These are phyloP conservation scores for Phytophthora macrochlamydospora DNA, from an alignment of 352 stramenopile species.

Conservation along the genomic window DNA sequence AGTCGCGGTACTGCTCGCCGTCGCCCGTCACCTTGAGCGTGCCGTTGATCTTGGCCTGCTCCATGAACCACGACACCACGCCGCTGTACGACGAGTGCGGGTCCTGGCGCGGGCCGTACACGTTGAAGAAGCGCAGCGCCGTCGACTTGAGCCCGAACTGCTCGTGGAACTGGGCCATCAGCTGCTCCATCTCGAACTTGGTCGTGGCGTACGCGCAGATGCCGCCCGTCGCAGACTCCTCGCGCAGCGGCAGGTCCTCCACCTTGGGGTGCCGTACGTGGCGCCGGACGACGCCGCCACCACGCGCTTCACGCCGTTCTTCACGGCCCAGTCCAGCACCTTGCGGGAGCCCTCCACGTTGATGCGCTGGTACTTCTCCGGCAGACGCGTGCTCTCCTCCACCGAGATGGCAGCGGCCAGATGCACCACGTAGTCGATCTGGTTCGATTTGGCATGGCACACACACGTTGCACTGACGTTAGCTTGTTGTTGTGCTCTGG, in stretches of 20 bases:
- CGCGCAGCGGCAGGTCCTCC: constrained; percentile 66
- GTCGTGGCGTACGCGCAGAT: constrained; percentile 83
- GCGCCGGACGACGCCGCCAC: constrained; percentile 76
- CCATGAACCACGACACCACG: constrained; percentile 85
- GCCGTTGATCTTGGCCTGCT: constrained; percentile 81
- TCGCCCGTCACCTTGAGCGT: constrained; percentile 77
- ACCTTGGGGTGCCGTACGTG: constrained; percentile 66
- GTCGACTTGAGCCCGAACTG: constrained; percentile 73
- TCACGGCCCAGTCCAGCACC: constrained; percentile 74
- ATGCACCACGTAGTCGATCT: constrained; percentile 84
- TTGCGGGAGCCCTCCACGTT: constrained; percentile 81
- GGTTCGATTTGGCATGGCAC: constrained; percentile 2
- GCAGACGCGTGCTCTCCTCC: constrained; percentile 80
- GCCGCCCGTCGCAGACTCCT: constrained; percentile 70
- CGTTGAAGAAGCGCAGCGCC: constrained; percentile 83
- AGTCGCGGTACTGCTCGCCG: constrained; percentile 82
- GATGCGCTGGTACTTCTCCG: constrained; percentile 84
- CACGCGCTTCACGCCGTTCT: constrained; percentile 77
- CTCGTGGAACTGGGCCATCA: constrained; percentile 73
- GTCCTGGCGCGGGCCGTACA: constrained; percentile 82
- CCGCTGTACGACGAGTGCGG: constrained; percentile 82
- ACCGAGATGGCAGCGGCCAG: constrained; percentile 82
- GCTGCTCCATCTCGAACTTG: constrained; percentile 83
- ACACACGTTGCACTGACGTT: constrained; percentile 8
- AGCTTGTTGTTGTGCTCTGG: background rate